Percentiles rank a stretch among this genome's conserved stretches.
These are phyloP conservation scores for Cryptosporidium sp. DNA, from an alignment of 169 alveolate genomes.

Conservation along the genomic window DNA sequence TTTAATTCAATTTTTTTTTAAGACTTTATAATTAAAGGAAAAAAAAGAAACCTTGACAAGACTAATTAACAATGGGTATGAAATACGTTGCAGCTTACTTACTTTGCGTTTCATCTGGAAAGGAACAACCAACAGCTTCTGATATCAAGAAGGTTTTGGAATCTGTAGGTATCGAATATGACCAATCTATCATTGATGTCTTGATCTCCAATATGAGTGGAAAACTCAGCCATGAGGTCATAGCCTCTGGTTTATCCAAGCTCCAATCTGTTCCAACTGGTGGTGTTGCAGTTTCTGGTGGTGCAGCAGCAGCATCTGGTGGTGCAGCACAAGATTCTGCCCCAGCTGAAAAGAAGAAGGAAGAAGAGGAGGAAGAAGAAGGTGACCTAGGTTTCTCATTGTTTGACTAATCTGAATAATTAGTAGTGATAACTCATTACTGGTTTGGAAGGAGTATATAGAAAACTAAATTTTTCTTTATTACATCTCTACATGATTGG, in stretches of 20 bases:
- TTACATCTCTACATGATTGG: slow-evolving; percentile 5
- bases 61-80: slow-evolving; percentile 75
- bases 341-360: slow-evolving; percentile 39
- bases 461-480: neutral
- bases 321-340: slow-evolving; percentile 62
- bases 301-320: slow-evolving; percentile 69
- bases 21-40: slow-evolving; percentile 5
- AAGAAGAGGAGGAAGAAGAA: slow-evolving; percentile 78
- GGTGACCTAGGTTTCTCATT: slow-evolving; percentile 77
- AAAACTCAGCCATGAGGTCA: slow-evolving; percentile 81
- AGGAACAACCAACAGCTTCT: slow-evolving; percentile 78
- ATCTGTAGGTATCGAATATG: slow-evolving; percentile 81
- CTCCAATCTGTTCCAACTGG: slow-evolving; percentile 76
- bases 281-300: slow-evolving; percentile 66
- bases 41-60: neutral
- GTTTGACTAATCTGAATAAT: slow-evolving; percentile 59
- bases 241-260: slow-evolving; percentile 75
- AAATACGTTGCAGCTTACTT: slow-evolving; percentile 85
- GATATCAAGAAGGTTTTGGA: slow-evolving; percentile 78
- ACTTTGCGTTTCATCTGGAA: slow-evolving; percentile 81
- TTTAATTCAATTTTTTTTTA: slow-evolving; percentile 16
- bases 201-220: slow-evolving; percentile 78
- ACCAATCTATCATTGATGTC: slow-evolving; percentile 70
- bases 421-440: slow-evolving; percentile 3
- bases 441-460: slow-evolving; percentile 17